Evolutionary conservation across 352 stramenopile genomes (phyloP).

Genomic region (Sclerospora graminicola): DNA sequence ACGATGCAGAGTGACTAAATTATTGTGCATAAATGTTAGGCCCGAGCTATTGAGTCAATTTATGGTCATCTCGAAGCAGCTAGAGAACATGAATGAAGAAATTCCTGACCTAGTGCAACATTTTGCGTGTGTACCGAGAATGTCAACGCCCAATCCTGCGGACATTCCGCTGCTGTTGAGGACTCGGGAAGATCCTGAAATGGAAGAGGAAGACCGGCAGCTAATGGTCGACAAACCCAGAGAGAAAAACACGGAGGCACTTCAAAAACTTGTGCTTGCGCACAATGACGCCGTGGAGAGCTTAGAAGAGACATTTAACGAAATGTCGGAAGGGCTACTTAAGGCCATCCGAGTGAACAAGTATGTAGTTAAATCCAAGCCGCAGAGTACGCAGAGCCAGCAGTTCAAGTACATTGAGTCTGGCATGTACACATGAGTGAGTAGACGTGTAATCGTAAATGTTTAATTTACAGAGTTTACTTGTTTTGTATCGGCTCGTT

Average conservation of each 20-base stretch:
- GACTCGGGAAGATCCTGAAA: constrained; percentile 77
- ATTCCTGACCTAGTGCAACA: constrained; percentile 79
- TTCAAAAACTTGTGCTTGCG: constrained; percentile 48
- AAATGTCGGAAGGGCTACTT: constrained; percentile 76
- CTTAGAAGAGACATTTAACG: constrained; percentile 72
- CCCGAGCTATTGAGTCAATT: constrained; percentile 77
- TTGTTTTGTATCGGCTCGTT: constrained; percentile 6
- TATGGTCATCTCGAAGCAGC: constrained; percentile 80
- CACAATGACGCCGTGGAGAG: constrained; percentile 74
- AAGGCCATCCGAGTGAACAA: constrained; percentile 82
- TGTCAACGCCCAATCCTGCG: constrained; percentile 67
- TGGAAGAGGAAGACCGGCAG: constrained; percentile 72
- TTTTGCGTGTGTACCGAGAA: constrained; percentile 72
- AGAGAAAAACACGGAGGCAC: constrained; percentile 53
- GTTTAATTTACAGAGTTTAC: constrained; percentile 18
- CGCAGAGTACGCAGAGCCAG: constrained; percentile 59
- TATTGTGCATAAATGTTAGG: constrained; percentile 23
- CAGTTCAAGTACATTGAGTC: constrained; percentile 85
- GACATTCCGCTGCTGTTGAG: constrained; percentile 71
- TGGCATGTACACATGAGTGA: constrained; percentile 35
- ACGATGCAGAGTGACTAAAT: not conserved
- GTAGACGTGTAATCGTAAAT: constrained; percentile 13
- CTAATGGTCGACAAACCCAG: constrained; percentile 59
- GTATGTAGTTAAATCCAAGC: constrained; percentile 74
- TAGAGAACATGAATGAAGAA: constrained; percentile 86